A percentile compares a stretch with the other conserved stretches of the same genome.
These are phyloP conservation scores for Afroboletus lepidellus DNA, from an alignment of 1,284 basidiomycete species.

Conservation along the genomic window DNA sequence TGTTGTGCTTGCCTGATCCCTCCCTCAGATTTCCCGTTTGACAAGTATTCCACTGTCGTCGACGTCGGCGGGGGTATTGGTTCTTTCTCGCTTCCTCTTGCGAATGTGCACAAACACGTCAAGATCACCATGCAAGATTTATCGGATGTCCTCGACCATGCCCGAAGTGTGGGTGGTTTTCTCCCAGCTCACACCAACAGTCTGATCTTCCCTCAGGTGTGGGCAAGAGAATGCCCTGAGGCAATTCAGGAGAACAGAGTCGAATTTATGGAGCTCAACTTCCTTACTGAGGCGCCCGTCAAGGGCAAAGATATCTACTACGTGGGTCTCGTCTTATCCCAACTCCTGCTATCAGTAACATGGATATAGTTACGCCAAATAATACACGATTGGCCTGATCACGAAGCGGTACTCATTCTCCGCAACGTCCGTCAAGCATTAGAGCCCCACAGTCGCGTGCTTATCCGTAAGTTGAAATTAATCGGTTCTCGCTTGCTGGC, in stretches of 20 bases:
- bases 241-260: slow-evolving; percentile 25
- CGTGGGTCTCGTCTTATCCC: slow-evolving; percentile 16
- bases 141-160: slow-evolving; percentile 24
- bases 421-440: slow-evolving; percentile 29
- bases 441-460: slow-evolving; percentile 30
- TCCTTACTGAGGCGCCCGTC: slow-evolving; percentile 31
- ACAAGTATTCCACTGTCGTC: slow-evolving; percentile 24
- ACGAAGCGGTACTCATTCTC: slow-evolving; percentile 26
- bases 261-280: slow-evolving; percentile 31
- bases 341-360: not conserved
- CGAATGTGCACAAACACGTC: slow-evolving; percentile 25
- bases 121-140: slow-evolving; percentile 34
- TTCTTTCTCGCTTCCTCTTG: slow-evolving; percentile 29
- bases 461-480: slow-evolving; percentile 23
- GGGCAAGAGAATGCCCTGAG: slow-evolving; percentile 25
- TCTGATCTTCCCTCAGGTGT: slow-evolving; percentile 19
- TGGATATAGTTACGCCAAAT: slow-evolving; percentile 2
- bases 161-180: slow-evolving; percentile 18
- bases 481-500: not conserved
- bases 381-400: slow-evolving; percentile 34
- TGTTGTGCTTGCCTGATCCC: too few relatives aligned
- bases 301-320: slow-evolving; percentile 33
- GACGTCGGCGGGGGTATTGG: slow-evolving; percentile 37
- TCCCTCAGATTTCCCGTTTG: too few relatives aligned
- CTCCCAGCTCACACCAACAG: not conserved